Percentiles rank a stretch among this genome's conserved stretches.
Evolutionary conservation across 495 filamentous ascomycete species (phyloP).

Genomic region (Baudoinia panamericana): DNA sequence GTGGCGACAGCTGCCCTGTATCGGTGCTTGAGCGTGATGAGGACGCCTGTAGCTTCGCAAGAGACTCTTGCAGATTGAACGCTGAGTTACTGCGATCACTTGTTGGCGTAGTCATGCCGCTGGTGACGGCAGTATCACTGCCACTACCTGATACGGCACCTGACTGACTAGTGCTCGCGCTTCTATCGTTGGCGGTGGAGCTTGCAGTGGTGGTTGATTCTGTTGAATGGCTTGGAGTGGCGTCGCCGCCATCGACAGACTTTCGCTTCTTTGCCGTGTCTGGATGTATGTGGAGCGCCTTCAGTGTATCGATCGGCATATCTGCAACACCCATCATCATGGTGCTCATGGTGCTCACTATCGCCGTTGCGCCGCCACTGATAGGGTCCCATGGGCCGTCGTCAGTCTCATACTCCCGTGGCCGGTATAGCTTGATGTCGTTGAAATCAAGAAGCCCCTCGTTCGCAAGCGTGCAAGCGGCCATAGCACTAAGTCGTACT

Average conservation of each 20-base stretch:
- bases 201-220: no score
- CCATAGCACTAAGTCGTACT: slow-evolving; percentile 29
- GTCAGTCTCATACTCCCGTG: slow-evolving; percentile 32
- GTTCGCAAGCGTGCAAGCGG: slow-evolving; percentile 29
- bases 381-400: slow-evolving; percentile 34
- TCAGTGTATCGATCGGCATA: slow-evolving; percentile 57
- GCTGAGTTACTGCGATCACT: slow-evolving; percentile 11
- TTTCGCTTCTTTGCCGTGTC: slow-evolving; percentile 24
- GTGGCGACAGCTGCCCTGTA: neutral
- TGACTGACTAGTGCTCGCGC: no score
- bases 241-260: slow-evolving; percentile 10
- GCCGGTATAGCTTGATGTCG: slow-evolving; percentile 30
- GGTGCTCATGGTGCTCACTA: slow-evolving; percentile 60
- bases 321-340: slow-evolving; percentile 74
- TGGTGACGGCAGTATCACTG: neutral
- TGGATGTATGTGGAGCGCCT: slow-evolving; percentile 39
- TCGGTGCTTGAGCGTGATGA: neutral
- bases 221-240: slow-evolving; percentile 6
- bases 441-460: slow-evolving; percentile 28
- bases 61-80: slow-evolving; percentile 15
- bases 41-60: slow-evolving; percentile 8
- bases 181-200: no score
- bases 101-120: slow-evolving; percentile 6
- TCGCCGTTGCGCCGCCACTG: slow-evolving; percentile 44
- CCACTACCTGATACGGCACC: no score